Percentiles rank a stretch among this genome's conserved stretches.
phyloP scores from a whole-genome alignment of 1,284 basidiomycete genomes.

The Ceratobasidium sp. region DNA sequence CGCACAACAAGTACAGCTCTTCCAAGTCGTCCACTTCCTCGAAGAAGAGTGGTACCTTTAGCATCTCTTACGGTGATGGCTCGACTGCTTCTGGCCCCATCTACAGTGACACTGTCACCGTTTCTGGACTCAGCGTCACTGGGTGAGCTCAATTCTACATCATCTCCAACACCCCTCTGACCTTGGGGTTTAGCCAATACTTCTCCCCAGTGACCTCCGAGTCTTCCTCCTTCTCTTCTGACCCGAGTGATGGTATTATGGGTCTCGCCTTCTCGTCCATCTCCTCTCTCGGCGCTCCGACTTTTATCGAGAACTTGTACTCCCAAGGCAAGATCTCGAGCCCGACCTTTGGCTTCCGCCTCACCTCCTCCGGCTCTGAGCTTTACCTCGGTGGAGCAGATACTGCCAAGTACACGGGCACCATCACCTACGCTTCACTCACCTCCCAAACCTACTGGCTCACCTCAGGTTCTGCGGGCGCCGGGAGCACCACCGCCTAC shows the following conservation, averaged over 20 bases:
- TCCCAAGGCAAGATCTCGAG: slow-evolving; percentile 55
- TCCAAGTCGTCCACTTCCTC: slow-evolving; percentile 6
- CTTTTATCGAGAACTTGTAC: slow-evolving; percentile 49
- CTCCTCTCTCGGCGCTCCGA: slow-evolving; percentile 46
- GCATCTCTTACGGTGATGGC: slow-evolving; percentile 65
- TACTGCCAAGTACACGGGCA: slow-evolving; percentile 55
- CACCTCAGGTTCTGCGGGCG: slow-evolving; percentile 21
- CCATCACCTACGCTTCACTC: slow-evolving; percentile 54
- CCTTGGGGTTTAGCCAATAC: slow-evolving; percentile 47
- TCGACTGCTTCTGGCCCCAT: slow-evolving; percentile 63
- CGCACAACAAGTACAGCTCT: slow-evolving; percentile 28
- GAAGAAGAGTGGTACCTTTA: slow-evolving; percentile 54
- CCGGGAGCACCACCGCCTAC: slow-evolving; percentile 46
- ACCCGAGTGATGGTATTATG: slow-evolving; percentile 50
- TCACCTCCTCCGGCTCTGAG: slow-evolving; percentile 60
- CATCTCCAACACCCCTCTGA: slow-evolving; percentile 20
- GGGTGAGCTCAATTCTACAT: slow-evolving; percentile 1
- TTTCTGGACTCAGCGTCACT: slow-evolving; percentile 55
- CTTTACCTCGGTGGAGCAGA: slow-evolving; percentile 69
- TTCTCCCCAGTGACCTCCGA: slow-evolving; percentile 36
- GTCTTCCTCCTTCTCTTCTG: slow-evolving; percentile 35
- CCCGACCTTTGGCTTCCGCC: slow-evolving; percentile 65
- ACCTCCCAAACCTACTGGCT: slow-evolving; percentile 43
- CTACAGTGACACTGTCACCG: slow-evolving; percentile 63
- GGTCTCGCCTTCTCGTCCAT: slow-evolving; percentile 50